phyloP scores from a whole-genome alignment of 768 basidiomycete species.

The Mrakia gelida region DNA sequence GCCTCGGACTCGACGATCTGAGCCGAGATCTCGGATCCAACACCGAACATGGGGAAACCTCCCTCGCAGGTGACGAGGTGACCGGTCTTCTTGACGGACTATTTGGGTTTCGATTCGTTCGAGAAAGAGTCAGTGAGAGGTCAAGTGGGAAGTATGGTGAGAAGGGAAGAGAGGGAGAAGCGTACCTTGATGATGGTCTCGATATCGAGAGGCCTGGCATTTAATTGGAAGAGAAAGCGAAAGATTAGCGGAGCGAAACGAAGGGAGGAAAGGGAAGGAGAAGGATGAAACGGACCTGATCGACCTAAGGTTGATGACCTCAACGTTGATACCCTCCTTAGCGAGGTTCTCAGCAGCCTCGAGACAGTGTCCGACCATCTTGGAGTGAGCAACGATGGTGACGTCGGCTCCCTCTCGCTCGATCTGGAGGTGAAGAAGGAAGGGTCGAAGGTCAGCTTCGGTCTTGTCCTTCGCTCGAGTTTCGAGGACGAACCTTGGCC shows the following conservation, averaged over 20 bases:
- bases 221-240: neutral
- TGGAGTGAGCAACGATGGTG: constrained; percentile 95
- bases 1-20: constrained; percentile 97
- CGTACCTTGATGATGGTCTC: constrained; percentile 76
- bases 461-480: neutral
- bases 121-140: neutral
- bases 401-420: constrained; percentile 89
- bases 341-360: constrained; percentile 90
- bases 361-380: constrained; percentile 91
- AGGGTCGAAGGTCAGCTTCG: neutral
- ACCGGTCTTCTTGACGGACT: constrained; percentile 97
- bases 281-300: constrained; percentile 14
- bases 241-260: neutral
- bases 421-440: constrained; percentile 45
- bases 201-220: constrained; percentile 93
- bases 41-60: constrained; percentile 97
- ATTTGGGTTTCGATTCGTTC: neutral
- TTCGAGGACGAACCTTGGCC: constrained; percentile 55
- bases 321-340: constrained; percentile 95
- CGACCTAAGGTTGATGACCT: constrained; percentile 88
- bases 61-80: constrained; percentile 91
- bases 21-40: constrained; percentile 96
- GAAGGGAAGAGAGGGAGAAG: too few species aligned
- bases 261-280: neutral
- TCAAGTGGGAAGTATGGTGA: neutral